Conservation (phyloP, 352 stramenopile genomes). For the Plasmopara viticola region DNA sequence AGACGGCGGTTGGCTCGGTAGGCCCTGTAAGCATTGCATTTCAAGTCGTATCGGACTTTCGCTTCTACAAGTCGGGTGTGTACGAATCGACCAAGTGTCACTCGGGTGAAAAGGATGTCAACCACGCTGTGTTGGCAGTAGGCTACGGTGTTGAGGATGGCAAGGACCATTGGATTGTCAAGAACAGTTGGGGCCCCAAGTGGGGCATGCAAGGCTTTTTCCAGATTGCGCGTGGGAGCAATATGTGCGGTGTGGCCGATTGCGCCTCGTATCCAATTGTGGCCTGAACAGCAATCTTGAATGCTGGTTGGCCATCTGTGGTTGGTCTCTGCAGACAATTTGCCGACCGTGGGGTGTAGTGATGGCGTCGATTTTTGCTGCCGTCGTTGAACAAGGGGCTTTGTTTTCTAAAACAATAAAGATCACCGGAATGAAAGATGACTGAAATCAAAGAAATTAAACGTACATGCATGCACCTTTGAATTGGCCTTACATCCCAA, state of each 20-base stretch:
- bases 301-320: too few species aligned
- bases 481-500: background rate
- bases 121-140: constrained; percentile 92
- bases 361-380: background rate
- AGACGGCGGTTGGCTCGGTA: constrained; percentile 49
- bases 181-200: constrained; percentile 92
- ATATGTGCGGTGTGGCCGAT: constrained; percentile 86
- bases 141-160: constrained; percentile 92
- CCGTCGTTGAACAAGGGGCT: constrained; percentile 31
- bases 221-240: constrained; percentile 86
- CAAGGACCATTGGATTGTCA: constrained; percentile 94
- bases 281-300: constrained; percentile 17
- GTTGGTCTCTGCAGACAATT: too few species aligned
- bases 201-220: constrained; percentile 97
- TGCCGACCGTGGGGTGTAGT: too few species aligned
- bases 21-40: constrained; percentile 84
- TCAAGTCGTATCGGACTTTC: constrained; percentile 84
- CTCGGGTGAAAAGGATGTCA: constrained; percentile 80
- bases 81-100: constrained; percentile 83
- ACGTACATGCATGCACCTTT: background rate
- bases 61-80: constrained; percentile 85
- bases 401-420: constrained; percentile 7
- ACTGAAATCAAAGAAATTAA: constrained; percentile 5
- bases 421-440: constrained; percentile 9
- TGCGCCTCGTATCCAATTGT: constrained; percentile 84